These are phyloP conservation scores for Aspergillus avenaceus DNA, from an alignment of 495 filamentous ascomycete species.

Conservation along the genomic window DNA sequence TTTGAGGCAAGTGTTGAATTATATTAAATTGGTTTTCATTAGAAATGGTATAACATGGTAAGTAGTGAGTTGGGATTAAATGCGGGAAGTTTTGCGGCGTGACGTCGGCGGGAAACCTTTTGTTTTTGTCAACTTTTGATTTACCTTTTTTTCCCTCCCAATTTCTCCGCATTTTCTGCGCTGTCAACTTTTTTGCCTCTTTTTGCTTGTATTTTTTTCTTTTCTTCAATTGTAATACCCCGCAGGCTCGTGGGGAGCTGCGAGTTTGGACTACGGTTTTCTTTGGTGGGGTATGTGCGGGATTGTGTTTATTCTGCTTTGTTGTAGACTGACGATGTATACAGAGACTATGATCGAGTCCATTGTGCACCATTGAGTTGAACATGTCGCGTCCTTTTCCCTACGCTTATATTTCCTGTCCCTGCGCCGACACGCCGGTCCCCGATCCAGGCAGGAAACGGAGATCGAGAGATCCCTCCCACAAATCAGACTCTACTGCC, in stretches of 20 bases:
- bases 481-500: conserved; percentile 29
- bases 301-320: too few relatives aligned
- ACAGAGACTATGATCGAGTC: background rate
- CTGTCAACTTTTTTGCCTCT: background rate
- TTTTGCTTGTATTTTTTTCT: too few relatives aligned
- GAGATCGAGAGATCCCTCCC: conserved; percentile 36
- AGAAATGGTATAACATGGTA: too few relatives aligned
- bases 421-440: conserved; percentile 65
- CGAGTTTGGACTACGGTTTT: too few relatives aligned
- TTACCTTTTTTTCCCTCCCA: background rate
- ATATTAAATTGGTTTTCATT: too few relatives aligned
- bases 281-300: background rate
- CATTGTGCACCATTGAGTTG: background rate
- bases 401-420: conserved; percentile 89
- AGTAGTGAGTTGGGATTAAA: too few relatives aligned
- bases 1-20: too few relatives aligned
- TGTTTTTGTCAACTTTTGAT: too few relatives aligned
- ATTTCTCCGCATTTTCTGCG: background rate
- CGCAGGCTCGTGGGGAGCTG: too few relatives aligned
- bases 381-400: conserved; percentile 74
- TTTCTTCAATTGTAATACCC: too few relatives aligned
- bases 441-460: conserved; percentile 35
- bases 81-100: conserved; percentile 1
- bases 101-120: conserved; percentile 7
- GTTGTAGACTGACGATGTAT: background rate